A percentile compares a stretch with the other conserved stretches of the same genome.
Evolutionary conservation across 208 protist species (phyloP).

Genomic region (Wallacemonas rigidus): DNA sequence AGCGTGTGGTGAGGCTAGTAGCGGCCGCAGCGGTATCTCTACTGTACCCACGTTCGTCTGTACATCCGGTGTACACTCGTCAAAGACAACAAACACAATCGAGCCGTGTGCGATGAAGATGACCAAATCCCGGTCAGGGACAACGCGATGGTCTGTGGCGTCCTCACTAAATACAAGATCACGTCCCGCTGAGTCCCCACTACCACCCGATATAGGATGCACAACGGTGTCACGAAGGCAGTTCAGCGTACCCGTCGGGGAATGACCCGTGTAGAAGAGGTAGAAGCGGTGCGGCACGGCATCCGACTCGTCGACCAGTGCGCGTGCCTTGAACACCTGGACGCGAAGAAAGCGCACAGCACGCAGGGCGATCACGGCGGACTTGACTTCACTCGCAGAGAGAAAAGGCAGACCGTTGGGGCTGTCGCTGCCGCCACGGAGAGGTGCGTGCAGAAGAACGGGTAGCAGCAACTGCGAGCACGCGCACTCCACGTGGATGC

Average conservation of each 20-base stretch:
- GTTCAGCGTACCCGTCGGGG: constrained; percentile 34
- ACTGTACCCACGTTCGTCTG: constrained; percentile 67
- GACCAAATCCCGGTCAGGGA: constrained; percentile 65
- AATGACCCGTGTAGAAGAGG: constrained; percentile 82
- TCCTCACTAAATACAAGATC: constrained; percentile 56
- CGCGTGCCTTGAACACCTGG: constrained; percentile 66
- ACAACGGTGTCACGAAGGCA: constrained; percentile 81
- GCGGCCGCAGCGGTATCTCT: constrained; percentile 65
- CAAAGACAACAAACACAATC: constrained; percentile 84
- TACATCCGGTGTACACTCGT: constrained; percentile 65
- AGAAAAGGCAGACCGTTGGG: constrained; percentile 19
- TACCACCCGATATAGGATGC: constrained; percentile 27
- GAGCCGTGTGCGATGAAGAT: constrained; percentile 61
- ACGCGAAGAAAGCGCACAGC: constrained; percentile 65
- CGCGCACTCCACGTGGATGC: constrained; percentile 52
- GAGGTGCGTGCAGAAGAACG: constrained; percentile 49
- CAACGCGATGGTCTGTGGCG: constrained; percentile 74
- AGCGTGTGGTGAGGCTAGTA: constrained; percentile 65
- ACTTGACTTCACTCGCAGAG: constrained; percentile 36
- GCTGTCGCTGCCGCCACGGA: not conserved
- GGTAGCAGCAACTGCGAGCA: constrained; percentile 68
- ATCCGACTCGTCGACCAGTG: constrained; percentile 27
- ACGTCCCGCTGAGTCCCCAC: constrained; percentile 39
- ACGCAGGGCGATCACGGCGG: constrained; percentile 70
- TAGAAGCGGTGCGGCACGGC: constrained; percentile 31